Evolutionary conservation across 768 basidiomycete genomes (phyloP).

Genomic region (Psilocybe azurescens): DNA sequence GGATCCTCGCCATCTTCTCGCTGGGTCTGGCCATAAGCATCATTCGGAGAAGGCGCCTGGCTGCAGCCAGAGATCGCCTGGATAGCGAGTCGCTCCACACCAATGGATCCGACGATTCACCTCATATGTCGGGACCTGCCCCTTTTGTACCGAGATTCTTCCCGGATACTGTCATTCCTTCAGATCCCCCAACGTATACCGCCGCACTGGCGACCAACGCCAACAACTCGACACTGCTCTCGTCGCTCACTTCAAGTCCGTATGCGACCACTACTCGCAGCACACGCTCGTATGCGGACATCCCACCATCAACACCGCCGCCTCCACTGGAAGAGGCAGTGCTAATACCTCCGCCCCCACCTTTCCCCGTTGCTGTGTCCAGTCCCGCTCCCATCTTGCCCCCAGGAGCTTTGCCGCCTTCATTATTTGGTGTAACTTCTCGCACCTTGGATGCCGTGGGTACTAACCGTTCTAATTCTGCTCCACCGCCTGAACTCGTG

Average conservation of each 20-base stretch:
- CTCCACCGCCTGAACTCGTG: slow-evolving; percentile 24
- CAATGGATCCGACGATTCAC: slow-evolving; percentile 41
- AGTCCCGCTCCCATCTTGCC: slow-evolving; percentile 5
- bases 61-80: slow-evolving; percentile 44
- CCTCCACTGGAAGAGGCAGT: slow-evolving; percentile 22
- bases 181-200: slow-evolving; percentile 35
- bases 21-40: slow-evolving; percentile 57
- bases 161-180: slow-evolving; percentile 50
- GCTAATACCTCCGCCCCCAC: slow-evolving; percentile 21
- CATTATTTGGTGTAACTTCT: slow-evolving; percentile 15
- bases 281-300: slow-evolving; percentile 35
- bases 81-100: slow-evolving; percentile 35
- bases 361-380: slow-evolving; percentile 20
- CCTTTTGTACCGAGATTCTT: slow-evolving; percentile 63
- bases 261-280: background rate
- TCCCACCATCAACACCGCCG: slow-evolving; percentile 33
- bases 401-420: slow-evolving; percentile 5
- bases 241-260: slow-evolving; percentile 22
- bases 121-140: slow-evolving; percentile 47
- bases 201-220: slow-evolving; percentile 23
- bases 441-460: slow-evolving; percentile 24
- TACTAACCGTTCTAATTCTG: slow-evolving; percentile 23
- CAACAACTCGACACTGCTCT: slow-evolving; percentile 28
- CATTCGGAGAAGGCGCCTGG: slow-evolving; percentile 47
- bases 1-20: slow-evolving; percentile 52